Base-by-base conservation (phyloP, 73 alveolate species). In the Tetrahymena malaccensis region DNA sequence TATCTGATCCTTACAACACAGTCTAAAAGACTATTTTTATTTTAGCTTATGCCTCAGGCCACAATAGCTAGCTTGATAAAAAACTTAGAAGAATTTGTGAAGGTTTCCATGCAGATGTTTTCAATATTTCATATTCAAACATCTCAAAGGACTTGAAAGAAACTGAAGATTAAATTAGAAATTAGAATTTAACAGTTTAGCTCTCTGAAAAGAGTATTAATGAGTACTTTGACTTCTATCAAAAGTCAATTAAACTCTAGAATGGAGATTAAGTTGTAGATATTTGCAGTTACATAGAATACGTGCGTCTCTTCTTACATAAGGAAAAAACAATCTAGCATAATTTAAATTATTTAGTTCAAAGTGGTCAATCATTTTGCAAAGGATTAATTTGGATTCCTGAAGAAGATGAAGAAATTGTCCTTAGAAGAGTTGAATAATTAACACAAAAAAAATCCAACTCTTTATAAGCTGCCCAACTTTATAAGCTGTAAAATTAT, bases 331-430 rank as follows among this genome's bases (percentile, higher is more conserved):
- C 97, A 13, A 94, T 97, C 10, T 96, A 94, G 43, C 50, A 17
- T 15, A 96, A 96, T 34, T 58, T 97, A 38, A 97, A 97, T 31
- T 70, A 70, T n/a, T 70, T 96, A 97, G 94, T 94, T 95, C 96
- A 55, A 85, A 95, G 44, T 19, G 33, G 93, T 85, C 94, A 34
- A 96, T 94, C 93, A 85, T 70, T 50, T 89, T 97, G 31, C 94
- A 95, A 43, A 94, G 93, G 94, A 97, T 98, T 31, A 37, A 94
- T 35, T 93, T 97, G 98, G 98, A 40, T 94, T 33, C 97, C 98
- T 3, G 84, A 94, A 33, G 95, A 93, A 34, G 93, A 56, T 31
- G 85, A 40, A 85, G 95, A 85, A 19, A 50, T 70, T 21, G 94
- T 34, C 0, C 37, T 8, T 17, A 94, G 35, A 43, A 93, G 94